Conservation (phyloP, 345 rosid species). For the Salix dunnii region DNA sequence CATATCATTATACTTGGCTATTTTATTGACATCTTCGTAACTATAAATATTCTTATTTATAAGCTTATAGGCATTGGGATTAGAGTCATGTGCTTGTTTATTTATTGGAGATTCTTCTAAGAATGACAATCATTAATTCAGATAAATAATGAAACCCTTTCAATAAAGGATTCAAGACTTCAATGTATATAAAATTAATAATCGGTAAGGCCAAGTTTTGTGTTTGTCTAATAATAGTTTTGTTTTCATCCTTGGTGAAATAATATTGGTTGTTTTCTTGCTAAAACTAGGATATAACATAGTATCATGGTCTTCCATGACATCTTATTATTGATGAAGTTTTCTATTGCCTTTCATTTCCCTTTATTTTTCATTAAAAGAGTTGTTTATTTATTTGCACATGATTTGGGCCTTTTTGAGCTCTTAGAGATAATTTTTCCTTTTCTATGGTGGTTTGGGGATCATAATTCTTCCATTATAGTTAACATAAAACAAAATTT, state of each 20-base stretch:
- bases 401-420: too few species aligned
- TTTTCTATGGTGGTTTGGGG: too few species aligned
- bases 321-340: neutral
- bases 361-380: neutral
- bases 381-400: too few species aligned
- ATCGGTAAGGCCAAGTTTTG: neutral
- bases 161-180: neutral
- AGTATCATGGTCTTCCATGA: too few species aligned
- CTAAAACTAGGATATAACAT: neutral
- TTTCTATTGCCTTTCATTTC: neutral
- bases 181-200: neutral
- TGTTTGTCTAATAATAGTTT: too few species aligned
- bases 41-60: neutral
- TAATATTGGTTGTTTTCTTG: neutral
- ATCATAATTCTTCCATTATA: neutral
- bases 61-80: neutral
- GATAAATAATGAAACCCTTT: neutral
- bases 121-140: too few species aligned
- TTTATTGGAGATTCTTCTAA: too few species aligned
- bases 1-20: neutral
- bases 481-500: neutral
- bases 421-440: too few species aligned
- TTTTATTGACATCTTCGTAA: neutral
- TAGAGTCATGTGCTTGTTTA: neutral
- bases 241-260: too few species aligned